A percentile compares a stretch with the other conserved stretches of the same genome.
These are phyloP conservation scores for Sordariomycetes sp. DNA, from an alignment of 2,329 filamentous ascomycete genomes.

Conservation along the genomic window DNA sequence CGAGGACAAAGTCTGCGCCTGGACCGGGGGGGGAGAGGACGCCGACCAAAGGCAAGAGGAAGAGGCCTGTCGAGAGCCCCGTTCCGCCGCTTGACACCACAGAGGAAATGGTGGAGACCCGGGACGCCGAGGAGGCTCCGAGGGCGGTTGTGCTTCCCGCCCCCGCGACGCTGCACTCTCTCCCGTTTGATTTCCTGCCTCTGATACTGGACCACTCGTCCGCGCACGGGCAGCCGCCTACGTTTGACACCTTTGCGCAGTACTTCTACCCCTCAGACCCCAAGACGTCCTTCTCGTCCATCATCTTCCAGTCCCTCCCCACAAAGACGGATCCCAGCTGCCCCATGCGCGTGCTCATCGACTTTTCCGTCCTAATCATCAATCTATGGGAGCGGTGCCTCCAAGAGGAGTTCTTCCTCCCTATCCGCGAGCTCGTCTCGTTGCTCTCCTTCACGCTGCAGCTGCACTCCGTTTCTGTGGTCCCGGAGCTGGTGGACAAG, in stretches of 20 bases:
- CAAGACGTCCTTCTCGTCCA: slow-evolving; percentile 46
- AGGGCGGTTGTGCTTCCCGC: slow-evolving; percentile 1
- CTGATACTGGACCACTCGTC: slow-evolving; percentile 50
- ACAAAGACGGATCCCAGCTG: slow-evolving; percentile 33
- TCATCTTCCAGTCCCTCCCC: slow-evolving; percentile 56
- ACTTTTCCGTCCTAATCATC: slow-evolving; percentile 51
- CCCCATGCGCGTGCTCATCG: slow-evolving; percentile 43
- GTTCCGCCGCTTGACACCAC: slow-evolving; percentile 41
- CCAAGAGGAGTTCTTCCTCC: slow-evolving; percentile 46
- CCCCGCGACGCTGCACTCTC: not conserved
- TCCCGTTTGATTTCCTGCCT: slow-evolving; percentile 40
- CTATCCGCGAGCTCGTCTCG: slow-evolving; percentile 52
- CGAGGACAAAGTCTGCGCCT: slow-evolving; percentile 7
- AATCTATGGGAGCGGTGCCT: slow-evolving; percentile 56
- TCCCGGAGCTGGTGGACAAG: slow-evolving; percentile 42
- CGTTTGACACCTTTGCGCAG: slow-evolving; percentile 54
- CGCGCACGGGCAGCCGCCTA: slow-evolving; percentile 40
- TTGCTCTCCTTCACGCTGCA: slow-evolving; percentile 51
- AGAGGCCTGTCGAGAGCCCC: slow-evolving; percentile 53
- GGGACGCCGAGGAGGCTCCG: slow-evolving; percentile 4
- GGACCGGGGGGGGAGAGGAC: slow-evolving; percentile 31
- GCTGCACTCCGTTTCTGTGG: slow-evolving; percentile 43
- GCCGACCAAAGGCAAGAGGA: slow-evolving; percentile 59
- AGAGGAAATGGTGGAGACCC: slow-evolving; percentile 17
- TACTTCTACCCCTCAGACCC: slow-evolving; percentile 52